Conservation (phyloP, 164 flowering plant genomes). For the Magnolia officinalis region DNA sequence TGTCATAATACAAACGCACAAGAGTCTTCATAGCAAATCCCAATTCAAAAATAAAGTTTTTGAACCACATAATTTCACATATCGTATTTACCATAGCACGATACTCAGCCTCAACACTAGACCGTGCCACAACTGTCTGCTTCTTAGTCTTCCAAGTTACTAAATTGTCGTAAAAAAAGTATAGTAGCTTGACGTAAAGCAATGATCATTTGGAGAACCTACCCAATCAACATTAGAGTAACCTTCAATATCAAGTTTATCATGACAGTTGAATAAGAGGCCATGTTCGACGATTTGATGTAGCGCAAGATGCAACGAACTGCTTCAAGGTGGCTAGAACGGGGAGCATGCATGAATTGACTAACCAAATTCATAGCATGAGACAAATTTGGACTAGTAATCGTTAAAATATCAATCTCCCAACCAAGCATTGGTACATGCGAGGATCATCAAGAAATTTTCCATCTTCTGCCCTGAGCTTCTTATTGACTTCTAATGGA, state of each 20-base stretch:
- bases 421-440: background rate
- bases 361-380: constrained; percentile 1
- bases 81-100: background rate
- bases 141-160: background rate
- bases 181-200: background rate
- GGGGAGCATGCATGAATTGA: constrained; percentile 4
- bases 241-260: background rate
- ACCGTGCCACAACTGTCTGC: background rate
- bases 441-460: background rate
- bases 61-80: background rate
- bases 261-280: background rate
- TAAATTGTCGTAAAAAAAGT: background rate
- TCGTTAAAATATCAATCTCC: background rate
- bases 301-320: background rate
- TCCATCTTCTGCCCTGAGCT: background rate
- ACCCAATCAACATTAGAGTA: background rate
- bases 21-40: background rate
- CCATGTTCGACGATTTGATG: too few relatives aligned
- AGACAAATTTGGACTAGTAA: background rate
- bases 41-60: background rate
- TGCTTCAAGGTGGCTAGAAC: background rate
- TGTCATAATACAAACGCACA: too few relatives aligned
- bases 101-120: background rate
- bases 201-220: background rate
- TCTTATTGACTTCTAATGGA: background rate